phyloP scores from a whole-genome alignment of 495 filamentous ascomycete species.

The Xylaria castorea region DNA sequence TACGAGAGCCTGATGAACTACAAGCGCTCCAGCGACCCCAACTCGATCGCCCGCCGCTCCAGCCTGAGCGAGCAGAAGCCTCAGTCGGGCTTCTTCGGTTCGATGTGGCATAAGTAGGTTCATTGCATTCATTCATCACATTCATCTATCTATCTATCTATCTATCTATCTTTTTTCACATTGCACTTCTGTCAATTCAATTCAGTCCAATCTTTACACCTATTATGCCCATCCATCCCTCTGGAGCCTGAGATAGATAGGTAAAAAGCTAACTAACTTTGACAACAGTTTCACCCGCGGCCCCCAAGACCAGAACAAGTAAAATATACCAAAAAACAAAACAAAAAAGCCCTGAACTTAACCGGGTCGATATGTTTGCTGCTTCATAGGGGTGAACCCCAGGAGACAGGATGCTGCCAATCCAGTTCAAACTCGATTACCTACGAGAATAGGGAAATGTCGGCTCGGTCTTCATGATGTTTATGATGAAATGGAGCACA shows the following conservation, averaged over 20 bases:
- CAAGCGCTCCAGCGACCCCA: slow-evolving; percentile 50
- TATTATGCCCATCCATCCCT: neutral
- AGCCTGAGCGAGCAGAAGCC: slow-evolving; percentile 55
- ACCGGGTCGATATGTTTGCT: neutral
- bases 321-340: neutral
- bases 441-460: neutral
- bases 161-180: no score
- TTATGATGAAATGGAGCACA: neutral
- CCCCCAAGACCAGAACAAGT: slow-evolving; percentile 32
- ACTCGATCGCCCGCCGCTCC: slow-evolving; percentile 48
- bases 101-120: slow-evolving; percentile 56
- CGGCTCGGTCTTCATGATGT: slow-evolving; percentile 1
- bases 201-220: neutral
- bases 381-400: neutral
- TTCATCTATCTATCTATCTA: neutral
- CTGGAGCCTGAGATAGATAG: neutral
- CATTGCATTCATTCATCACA: neutral
- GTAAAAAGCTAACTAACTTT: neutral
- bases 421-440: neutral
- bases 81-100: slow-evolving; percentile 48
- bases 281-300: slow-evolving; percentile 39
- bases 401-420: neutral
- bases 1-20: slow-evolving; percentile 53
- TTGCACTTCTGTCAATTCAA: no score
- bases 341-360: neutral